phyloP scores from a whole-genome alignment of 1,284 basidiomycete genomes.

The Megacollybia platyphylla region DNA sequence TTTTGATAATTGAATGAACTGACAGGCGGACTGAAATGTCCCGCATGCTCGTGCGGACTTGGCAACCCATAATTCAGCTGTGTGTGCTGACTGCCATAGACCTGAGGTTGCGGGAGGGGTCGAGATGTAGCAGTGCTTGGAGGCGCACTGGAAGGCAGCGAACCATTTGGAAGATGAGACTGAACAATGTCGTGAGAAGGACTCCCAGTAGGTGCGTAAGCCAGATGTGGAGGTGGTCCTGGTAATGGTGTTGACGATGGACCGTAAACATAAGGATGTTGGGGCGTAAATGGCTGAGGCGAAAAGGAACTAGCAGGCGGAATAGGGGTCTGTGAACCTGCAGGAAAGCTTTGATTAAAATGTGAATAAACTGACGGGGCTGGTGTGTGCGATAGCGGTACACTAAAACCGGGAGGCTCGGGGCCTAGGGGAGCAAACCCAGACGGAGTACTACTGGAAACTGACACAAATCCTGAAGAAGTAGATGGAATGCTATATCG shows the following conservation, averaged over 20 bases:
- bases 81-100: conserved; percentile 3
- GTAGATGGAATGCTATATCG: conserved; percentile 53
- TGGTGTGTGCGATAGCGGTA: conserved; percentile 23
- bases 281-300: conserved; percentile 20
- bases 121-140: conserved; percentile 29
- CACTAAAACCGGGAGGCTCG: conserved; percentile 32
- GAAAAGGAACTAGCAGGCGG: conserved; percentile 21
- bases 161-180: neutral
- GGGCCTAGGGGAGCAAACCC: conserved; percentile 24
- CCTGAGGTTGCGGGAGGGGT: conserved; percentile 39
- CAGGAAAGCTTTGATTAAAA: conserved; percentile 13
- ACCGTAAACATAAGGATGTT: conserved; percentile 22
- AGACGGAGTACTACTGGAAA: conserved; percentile 19
- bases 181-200: neutral
- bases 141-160: conserved; percentile 13
- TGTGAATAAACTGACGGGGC: conserved; percentile 19
- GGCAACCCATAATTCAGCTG: conserved; percentile 10
- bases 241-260: conserved; percentile 17
- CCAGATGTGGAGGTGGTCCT: conserved; percentile 9
- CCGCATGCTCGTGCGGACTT: conserved; percentile 12
- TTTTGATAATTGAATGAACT: conserved; percentile 10
- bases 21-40: conserved; percentile 14
- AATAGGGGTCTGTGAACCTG: conserved; percentile 21
- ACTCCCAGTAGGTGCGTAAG: conserved; percentile 8
- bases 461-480: conserved; percentile 56